Conservation (phyloP, 176 grass and related monocot species). For the Lolium multiflorum region DNA sequence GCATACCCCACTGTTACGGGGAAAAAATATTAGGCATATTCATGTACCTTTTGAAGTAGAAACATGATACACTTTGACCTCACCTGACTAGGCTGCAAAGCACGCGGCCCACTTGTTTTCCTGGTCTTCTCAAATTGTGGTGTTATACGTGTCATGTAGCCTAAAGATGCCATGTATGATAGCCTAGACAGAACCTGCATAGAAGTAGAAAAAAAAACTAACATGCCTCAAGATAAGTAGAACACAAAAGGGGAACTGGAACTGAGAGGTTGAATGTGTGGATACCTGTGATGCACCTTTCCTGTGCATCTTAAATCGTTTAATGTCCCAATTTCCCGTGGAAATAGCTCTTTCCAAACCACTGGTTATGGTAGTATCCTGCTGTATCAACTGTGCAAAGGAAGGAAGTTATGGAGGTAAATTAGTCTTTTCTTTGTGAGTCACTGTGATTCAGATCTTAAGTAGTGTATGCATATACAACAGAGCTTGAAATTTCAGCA, state of each 20-base stretch:
- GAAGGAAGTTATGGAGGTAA: background rate
- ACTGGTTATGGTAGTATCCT: slow-evolving; percentile 53
- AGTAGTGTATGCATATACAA: background rate
- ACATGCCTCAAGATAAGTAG: background rate
- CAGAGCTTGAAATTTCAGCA: background rate
- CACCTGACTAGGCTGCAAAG: slow-evolving; percentile 99
- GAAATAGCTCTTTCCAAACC: slow-evolving; percentile 91
- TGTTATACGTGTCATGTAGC: slow-evolving; percentile 97
- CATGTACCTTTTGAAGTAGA: slow-evolving; percentile 9
- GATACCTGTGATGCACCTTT: slow-evolving; percentile 97
- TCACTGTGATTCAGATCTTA: slow-evolving; percentile 9
- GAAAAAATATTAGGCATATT: slow-evolving; percentile 17
- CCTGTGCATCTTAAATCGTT: slow-evolving; percentile 92
- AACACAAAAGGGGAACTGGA: background rate
- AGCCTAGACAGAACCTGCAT: slow-evolving; percentile 86
- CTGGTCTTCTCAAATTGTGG: slow-evolving; percentile 97
- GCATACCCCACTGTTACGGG: slow-evolving; percentile 95
- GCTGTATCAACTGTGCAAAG: slow-evolving; percentile 45
- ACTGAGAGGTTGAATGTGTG: slow-evolving; percentile 17
- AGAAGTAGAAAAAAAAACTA: slow-evolving; percentile 13
- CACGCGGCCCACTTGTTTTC: slow-evolving; percentile 98
- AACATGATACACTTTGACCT: slow-evolving; percentile 9
- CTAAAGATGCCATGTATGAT: slow-evolving; percentile 92
- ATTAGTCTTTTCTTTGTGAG: slow-evolving; percentile 6
- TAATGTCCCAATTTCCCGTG: slow-evolving; percentile 97